Percentiles rank a stretch among this genome's conserved stretches.
Conservation (phyloP, 306 rosid species). For the Cicer cuneatum region DNA sequence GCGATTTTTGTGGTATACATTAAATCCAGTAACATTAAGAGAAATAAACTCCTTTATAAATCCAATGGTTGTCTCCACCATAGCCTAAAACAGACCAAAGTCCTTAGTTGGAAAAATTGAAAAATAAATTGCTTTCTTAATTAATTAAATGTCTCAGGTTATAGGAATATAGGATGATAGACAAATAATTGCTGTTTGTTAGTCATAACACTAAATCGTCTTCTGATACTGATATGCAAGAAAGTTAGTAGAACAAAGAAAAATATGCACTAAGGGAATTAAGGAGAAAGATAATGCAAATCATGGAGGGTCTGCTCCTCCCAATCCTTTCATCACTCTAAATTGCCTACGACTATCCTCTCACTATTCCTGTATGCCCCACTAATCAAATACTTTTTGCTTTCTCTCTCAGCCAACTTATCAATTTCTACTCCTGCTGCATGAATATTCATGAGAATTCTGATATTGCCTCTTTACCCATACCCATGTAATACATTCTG, state of each 20-base stretch:
- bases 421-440: slow-evolving; percentile 4
- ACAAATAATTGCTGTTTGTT: slow-evolving; percentile 19
- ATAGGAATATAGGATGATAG: background rate
- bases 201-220: slow-evolving; percentile 8
- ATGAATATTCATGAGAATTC: slow-evolving; percentile 22
- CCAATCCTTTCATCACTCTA: slow-evolving; percentile 30
- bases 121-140: background rate
- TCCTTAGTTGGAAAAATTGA: slow-evolving; percentile 26
- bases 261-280: slow-evolving; percentile 1
- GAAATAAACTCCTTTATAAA: slow-evolving; percentile 76
- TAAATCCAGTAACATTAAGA: slow-evolving; percentile 73
- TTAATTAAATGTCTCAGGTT: background rate
- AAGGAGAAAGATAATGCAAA: background rate
- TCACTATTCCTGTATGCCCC: background rate
- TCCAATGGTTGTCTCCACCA: slow-evolving; percentile 73
- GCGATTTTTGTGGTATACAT: slow-evolving; percentile 92
- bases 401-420: slow-evolving; percentile 1
- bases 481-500: slow-evolving; percentile 3
- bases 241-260: slow-evolving; percentile 24
- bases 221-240: background rate
- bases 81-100: slow-evolving; percentile 55
- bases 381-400: background rate
- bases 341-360: slow-evolving; percentile 8
- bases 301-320: slow-evolving; percentile 5
- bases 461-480: background rate